Evolutionary conservation across 257 asterid genomes (phyloP).

Genomic region (Solanum okadae): DNA sequence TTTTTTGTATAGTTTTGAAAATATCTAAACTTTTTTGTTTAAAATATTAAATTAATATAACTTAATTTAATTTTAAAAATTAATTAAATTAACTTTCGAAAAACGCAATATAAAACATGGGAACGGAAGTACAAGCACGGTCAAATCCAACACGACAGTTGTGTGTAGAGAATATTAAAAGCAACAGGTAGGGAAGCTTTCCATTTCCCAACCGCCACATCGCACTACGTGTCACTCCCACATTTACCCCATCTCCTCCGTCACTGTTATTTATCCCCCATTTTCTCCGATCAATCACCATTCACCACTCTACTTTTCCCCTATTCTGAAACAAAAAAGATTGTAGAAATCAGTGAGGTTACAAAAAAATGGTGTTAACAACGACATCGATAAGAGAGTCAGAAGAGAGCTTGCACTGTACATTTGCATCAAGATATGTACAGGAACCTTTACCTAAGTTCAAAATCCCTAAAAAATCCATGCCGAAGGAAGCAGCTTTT

Average conservation of each 20-base stretch:
- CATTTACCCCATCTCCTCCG: background rate
- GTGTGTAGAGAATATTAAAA: background rate
- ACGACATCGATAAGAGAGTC: constrained; percentile 10
- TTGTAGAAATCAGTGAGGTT: background rate
- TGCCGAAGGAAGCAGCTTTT: constrained; percentile 75
- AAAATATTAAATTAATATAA: too few relatives aligned
- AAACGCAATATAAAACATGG: too few relatives aligned
- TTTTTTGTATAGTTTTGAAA: too few relatives aligned
- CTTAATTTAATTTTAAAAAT: too few relatives aligned
- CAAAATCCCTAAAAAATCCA: constrained; percentile 35
- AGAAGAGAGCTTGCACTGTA: constrained; percentile 28
- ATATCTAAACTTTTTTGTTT: too few relatives aligned
- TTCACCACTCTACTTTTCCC: background rate
- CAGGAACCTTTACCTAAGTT: constrained; percentile 51
- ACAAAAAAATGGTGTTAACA: constrained; percentile 24
- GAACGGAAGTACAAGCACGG: too few relatives aligned
- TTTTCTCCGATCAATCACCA: background rate
- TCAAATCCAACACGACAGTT: background rate
- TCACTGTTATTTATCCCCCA: background rate
- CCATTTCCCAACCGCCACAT: background rate
- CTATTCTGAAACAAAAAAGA: background rate
- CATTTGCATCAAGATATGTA: constrained; percentile 67
- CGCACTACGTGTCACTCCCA: background rate
- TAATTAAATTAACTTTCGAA: too few relatives aligned
- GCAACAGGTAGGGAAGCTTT: background rate